These are phyloP conservation scores for Diaporthe australafricana DNA, from an alignment of 2,329 filamentous ascomycete species.

Conservation along the genomic window DNA sequence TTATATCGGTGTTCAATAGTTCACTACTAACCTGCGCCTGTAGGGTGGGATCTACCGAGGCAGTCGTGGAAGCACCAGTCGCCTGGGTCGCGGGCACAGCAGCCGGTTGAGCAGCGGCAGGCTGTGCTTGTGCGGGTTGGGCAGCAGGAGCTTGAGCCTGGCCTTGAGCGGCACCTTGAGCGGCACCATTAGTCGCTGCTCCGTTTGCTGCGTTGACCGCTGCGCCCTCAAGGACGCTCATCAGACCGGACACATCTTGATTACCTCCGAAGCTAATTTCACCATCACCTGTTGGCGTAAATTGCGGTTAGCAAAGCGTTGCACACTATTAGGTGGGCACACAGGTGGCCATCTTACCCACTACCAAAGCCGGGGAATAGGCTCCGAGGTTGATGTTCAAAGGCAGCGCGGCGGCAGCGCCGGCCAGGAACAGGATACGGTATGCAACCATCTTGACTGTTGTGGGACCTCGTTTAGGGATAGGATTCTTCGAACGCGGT, in stretches of 20 bases:
- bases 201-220: constrained; percentile 53
- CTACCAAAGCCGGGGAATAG: constrained; percentile 57
- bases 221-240: constrained; percentile 60
- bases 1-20: background rate
- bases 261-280: constrained; percentile 60
- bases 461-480: constrained; percentile 16
- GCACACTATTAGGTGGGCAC: background rate
- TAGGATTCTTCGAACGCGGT: background rate
- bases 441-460: constrained; percentile 51
- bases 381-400: constrained; percentile 58
- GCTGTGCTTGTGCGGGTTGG: constrained; percentile 39
- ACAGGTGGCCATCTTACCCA: constrained; percentile 41
- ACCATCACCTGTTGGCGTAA: constrained; percentile 51
- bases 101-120: constrained; percentile 40
- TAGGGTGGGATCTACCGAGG: constrained; percentile 47
- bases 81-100: constrained; percentile 37
- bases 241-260: constrained; percentile 57
- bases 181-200: constrained; percentile 43
- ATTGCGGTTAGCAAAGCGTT: constrained; percentile 11
- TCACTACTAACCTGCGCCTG: constrained; percentile 49
- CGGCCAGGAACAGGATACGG: constrained; percentile 49
- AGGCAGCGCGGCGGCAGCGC: constrained; percentile 51
- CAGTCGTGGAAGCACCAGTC: constrained; percentile 35
- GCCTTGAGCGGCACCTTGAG: constrained; percentile 42
- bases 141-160: constrained; percentile 39